A percentile compares a stretch with the other conserved stretches of the same genome.
phyloP scores from a whole-genome alignment of 2,329 filamentous ascomycete species.

The Aspergillus sp. region DNA sequence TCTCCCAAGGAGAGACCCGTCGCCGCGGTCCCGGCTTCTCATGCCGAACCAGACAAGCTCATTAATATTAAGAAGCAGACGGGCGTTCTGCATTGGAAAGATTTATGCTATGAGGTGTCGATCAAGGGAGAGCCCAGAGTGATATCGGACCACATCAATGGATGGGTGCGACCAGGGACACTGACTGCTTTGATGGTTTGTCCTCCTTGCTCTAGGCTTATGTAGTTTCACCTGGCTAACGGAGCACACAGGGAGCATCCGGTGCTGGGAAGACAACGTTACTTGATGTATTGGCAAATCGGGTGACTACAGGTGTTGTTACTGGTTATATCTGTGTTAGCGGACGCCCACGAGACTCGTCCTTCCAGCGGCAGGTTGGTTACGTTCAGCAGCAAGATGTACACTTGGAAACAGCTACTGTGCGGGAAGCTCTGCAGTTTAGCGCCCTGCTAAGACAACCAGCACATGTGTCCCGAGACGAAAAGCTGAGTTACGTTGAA shows the following conservation, averaged over 20 bases:
- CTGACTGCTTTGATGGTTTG: constrained; percentile 75
- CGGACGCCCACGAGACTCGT: constrained; percentile 69
- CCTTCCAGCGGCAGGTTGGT: constrained; percentile 88
- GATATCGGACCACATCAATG: constrained; percentile 82
- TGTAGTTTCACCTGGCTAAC: too few relatives aligned
- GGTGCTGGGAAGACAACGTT: constrained; percentile 92
- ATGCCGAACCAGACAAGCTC: neutral
- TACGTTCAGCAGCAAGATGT: constrained; percentile 94
- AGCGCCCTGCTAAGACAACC: constrained; percentile 84
- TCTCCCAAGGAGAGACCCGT: constrained; percentile 27
- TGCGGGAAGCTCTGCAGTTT: constrained; percentile 84
- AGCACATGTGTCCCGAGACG: constrained; percentile 65
- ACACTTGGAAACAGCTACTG: constrained; percentile 79
- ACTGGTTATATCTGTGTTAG: constrained; percentile 82
- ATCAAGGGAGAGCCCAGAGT: constrained; percentile 74
- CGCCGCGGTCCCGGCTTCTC: too few relatives aligned
- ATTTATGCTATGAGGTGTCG: constrained; percentile 78
- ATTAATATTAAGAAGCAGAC: constrained; percentile 61
- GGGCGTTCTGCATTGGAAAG: constrained; percentile 80
- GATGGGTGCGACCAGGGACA: constrained; percentile 91
- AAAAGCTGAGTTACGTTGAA: constrained; percentile 85
- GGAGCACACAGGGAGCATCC: constrained; percentile 59
- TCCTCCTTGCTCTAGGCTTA: too few relatives aligned
- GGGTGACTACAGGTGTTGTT: constrained; percentile 85
- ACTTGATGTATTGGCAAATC: constrained; percentile 79